Evolutionary conservation across 148 eudicot species (phyloP).

Genomic region (Rhododendron molle): DNA sequence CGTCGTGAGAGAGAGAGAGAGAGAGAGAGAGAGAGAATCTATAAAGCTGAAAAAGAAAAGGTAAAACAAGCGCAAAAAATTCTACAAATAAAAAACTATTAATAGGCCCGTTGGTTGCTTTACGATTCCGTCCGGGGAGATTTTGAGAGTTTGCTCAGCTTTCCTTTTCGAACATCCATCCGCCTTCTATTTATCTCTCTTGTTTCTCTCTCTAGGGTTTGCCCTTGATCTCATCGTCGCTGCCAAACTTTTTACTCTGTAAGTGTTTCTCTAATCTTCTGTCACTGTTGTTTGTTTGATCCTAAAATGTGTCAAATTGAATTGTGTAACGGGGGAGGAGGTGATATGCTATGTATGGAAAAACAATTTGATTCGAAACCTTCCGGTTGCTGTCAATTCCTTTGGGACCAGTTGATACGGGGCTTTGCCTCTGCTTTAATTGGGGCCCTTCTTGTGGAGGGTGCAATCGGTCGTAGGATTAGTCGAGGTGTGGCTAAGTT

Average conservation of each 20-base stretch:
- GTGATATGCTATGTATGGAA: not conserved
- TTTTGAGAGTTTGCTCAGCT: not conserved
- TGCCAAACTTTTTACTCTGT: not conserved
- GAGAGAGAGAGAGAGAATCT: not conserved
- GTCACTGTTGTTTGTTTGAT: not conserved
- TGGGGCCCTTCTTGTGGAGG: too few species aligned
- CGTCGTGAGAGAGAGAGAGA: not conserved
- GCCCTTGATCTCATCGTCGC: not conserved
- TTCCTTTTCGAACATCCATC: not conserved
- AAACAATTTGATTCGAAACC: not conserved
- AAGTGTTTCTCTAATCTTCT: not conserved
- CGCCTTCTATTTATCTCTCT: not conserved
- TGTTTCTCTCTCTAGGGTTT: slow-evolving; percentile 10
- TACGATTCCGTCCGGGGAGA: not conserved
- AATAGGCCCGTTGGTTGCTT: not conserved
- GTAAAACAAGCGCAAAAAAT: not conserved
- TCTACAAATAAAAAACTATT: not conserved
- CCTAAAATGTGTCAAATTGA: not conserved
- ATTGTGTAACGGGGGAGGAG: not conserved
- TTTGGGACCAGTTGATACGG: too few species aligned
- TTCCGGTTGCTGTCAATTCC: too few species aligned
- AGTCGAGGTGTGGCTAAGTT: too few species aligned
- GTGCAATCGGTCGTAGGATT: too few species aligned
- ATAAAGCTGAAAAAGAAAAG: not conserved
- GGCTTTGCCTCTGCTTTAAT: too few species aligned